Percentiles rank a stretch among this genome's conserved stretches.
phyloP scores from a whole-genome alignment of 257 asterid genomes.

The Solanum infundibuliforme region DNA sequence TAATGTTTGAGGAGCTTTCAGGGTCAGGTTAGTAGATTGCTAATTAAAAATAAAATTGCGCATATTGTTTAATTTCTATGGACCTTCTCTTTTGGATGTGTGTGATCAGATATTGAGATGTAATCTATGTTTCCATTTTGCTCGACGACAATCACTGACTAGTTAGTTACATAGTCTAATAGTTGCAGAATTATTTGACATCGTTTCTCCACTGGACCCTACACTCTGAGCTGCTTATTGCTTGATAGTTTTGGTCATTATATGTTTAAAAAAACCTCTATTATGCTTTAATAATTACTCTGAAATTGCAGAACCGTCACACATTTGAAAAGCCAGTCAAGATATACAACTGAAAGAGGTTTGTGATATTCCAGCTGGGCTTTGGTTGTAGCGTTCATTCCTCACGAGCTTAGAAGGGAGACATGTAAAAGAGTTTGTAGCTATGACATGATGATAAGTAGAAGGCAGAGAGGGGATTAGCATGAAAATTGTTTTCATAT shows the following conservation, averaged over 20 bases:
- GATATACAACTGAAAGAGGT: constrained; percentile 53
- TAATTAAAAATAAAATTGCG: neutral
- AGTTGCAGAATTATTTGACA: neutral
- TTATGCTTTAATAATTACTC: neutral
- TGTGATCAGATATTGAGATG: neutral
- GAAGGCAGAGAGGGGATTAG: neutral
- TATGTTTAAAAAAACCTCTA: neutral
- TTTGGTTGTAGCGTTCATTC: neutral
- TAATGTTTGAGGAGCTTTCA: neutral
- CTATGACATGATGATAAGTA: neutral
- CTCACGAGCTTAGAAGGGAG: neutral
- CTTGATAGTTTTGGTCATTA: neutral
- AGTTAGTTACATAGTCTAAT: neutral
- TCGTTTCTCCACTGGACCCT: neutral
- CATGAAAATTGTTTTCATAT: neutral
- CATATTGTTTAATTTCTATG: neutral
- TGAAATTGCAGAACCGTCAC: constrained; percentile 73
- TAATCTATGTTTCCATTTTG: neutral
- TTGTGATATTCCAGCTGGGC: neutral
- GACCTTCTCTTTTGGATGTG: neutral
- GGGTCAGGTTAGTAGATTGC: neutral
- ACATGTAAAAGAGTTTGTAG: neutral
- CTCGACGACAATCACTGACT: neutral
- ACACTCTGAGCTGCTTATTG: neutral
- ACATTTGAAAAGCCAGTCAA: constrained; percentile 84